Percentiles rank a stretch among this genome's conserved stretches.
These are phyloP conservation scores for Lecanicillium sp. DNA, from an alignment of 2,329 filamentous ascomycete species.

Conservation along the genomic window DNA sequence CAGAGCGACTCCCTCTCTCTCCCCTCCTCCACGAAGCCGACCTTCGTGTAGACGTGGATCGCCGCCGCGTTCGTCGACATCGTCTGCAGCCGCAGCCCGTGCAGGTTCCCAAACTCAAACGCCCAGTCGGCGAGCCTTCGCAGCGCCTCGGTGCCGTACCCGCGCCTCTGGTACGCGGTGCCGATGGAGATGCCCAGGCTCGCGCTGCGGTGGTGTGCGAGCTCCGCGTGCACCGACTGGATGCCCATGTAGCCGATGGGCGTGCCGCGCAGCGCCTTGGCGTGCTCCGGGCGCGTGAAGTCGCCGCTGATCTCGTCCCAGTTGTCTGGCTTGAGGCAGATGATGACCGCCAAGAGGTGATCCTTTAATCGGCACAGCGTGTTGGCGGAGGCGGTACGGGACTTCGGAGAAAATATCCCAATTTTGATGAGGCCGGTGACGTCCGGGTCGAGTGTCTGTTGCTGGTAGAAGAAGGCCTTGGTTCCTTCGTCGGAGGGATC, in stretches of 20 bases:
- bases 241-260: conserved; percentile 4
- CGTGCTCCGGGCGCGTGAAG: background rate
- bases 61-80: conserved; percentile 33
- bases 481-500: conserved; percentile 11
- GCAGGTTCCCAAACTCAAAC: conserved; percentile 35
- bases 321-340: conserved; percentile 12
- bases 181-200: conserved; percentile 31
- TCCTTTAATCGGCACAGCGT: background rate
- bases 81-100: conserved; percentile 32
- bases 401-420: background rate
- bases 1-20: conserved; percentile 22
- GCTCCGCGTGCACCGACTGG: background rate
- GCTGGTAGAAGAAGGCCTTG: conserved; percentile 12
- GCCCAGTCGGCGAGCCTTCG: conserved; percentile 37
- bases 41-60: conserved; percentile 31
- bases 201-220: conserved; percentile 4
- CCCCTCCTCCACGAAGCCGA: conserved; percentile 38
- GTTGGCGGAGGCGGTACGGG: background rate
- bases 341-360: conserved; percentile 5
- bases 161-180: conserved; percentile 27
- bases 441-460: conserved; percentile 12
- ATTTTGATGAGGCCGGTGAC: conserved; percentile 10
- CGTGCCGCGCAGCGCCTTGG: background rate
- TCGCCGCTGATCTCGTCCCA: conserved; percentile 5
- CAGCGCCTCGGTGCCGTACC: conserved; percentile 40